Percentiles rank a stretch among this genome's conserved stretches.
These are phyloP conservation scores for Sambucus nigra DNA, from an alignment of 129 eudicot species.

Conservation along the genomic window DNA sequence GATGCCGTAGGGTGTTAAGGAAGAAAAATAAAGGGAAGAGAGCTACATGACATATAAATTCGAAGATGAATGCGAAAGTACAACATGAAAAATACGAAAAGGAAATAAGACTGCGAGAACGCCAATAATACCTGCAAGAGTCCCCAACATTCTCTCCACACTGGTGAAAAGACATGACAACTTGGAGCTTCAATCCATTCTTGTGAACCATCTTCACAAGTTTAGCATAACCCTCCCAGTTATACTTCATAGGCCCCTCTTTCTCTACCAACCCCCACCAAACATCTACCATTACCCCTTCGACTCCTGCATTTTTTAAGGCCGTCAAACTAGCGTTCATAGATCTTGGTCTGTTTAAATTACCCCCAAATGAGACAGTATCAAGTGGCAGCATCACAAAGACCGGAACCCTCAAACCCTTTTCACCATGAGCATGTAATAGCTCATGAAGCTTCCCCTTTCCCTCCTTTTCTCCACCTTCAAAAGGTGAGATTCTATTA, in stretches of 20 bases:
- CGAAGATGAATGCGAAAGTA: too few relatives aligned
- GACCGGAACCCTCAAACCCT: slow-evolving; percentile 58
- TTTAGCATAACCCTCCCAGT: slow-evolving; percentile 92
- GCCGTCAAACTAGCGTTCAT: slow-evolving; percentile 96
- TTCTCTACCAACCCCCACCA: slow-evolving; percentile 99
- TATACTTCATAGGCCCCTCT: slow-evolving; percentile 73
- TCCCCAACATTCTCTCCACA: slow-evolving; percentile 99
- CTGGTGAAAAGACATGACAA: slow-evolving; percentile 96
- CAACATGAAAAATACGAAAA: too few relatives aligned
- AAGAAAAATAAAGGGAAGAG: too few relatives aligned
- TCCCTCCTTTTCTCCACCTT: slow-evolving; percentile 17
- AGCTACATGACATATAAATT: too few relatives aligned
- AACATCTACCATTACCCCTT: slow-evolving; percentile 91
- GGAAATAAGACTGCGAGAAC: neutral
- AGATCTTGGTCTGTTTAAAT: slow-evolving; percentile 55
- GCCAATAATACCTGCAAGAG: slow-evolving; percentile 68
- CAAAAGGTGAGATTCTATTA: neutral
- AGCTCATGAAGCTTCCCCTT: slow-evolving; percentile 39
- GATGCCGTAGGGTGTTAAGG: too few relatives aligned
- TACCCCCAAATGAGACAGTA: slow-evolving; percentile 55
- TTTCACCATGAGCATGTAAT: slow-evolving; percentile 20
- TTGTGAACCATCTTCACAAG: slow-evolving; percentile 82
- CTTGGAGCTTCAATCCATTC: slow-evolving; percentile 89
- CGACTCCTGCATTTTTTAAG: slow-evolving; percentile 69
- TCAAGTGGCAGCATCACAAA: slow-evolving; percentile 94